Conservation (phyloP, 2,329 filamentous ascomycete species). For the Colletotrichum costaricense region DNA sequence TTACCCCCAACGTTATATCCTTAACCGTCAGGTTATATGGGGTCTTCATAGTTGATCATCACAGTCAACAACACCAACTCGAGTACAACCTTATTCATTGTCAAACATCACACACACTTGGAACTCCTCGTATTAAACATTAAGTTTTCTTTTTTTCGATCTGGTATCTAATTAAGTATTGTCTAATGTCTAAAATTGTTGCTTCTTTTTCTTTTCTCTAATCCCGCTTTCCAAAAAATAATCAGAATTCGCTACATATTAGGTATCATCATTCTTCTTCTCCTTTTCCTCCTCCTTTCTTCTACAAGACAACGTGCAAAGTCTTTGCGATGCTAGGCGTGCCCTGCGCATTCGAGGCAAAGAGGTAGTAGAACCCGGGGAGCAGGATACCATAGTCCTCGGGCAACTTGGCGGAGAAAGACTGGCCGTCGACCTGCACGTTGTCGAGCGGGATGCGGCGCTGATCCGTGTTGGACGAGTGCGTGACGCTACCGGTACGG, state of each 20-base stretch:
- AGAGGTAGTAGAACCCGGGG: conserved; percentile 66
- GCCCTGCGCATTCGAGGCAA: conserved; percentile 57
- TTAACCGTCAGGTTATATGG: not conserved
- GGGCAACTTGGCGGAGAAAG: conserved; percentile 55
- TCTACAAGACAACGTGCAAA: conserved; percentile 43
- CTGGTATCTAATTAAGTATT: not conserved
- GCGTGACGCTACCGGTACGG: conserved; percentile 61
- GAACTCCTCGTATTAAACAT: not conserved
- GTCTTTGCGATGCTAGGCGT: conserved; percentile 59
- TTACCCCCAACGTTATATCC: no score
- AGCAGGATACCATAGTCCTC: conserved; percentile 59
- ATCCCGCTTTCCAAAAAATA: not conserved
- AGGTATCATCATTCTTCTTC: not conserved
- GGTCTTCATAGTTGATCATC: not conserved
- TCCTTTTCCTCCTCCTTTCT: no score
- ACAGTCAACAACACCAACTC: not conserved
- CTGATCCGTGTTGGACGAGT: conserved; percentile 69
- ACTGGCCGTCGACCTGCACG: conserved; percentile 39
- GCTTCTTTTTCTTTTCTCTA: not conserved
- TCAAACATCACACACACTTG: not conserved
- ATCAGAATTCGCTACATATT: not conserved
- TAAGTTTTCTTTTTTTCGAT: not conserved
- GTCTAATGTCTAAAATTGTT: not conserved
- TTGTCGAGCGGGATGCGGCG: conserved; percentile 58
- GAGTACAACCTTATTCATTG: not conserved